Evolutionary conservation across 2,329 filamentous ascomycete genomes (phyloP).

Genomic region (Ophiostoma triangulosporum): DNA sequence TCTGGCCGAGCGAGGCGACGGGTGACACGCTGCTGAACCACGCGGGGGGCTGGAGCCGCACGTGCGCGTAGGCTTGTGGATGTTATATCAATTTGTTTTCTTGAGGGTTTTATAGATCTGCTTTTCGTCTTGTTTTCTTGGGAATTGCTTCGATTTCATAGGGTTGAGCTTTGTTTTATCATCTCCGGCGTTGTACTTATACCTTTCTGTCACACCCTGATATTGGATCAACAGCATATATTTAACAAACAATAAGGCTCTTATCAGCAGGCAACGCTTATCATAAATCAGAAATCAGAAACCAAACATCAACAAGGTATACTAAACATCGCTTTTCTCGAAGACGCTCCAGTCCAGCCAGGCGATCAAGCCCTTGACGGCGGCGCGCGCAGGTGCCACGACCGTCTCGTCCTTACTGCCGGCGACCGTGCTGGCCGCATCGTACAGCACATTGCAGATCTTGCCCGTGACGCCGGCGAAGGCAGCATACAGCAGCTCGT

Average conservation of each 20-base stretch:
- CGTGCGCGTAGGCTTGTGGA: neutral
- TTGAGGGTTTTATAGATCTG: too few species aligned
- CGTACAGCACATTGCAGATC: constrained; percentile 8
- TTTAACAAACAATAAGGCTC: too few species aligned
- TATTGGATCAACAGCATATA: too few species aligned
- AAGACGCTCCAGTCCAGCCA: constrained; percentile 13
- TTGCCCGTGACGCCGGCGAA: constrained; percentile 4
- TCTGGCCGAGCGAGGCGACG: constrained; percentile 11
- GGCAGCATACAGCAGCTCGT: constrained; percentile 7
- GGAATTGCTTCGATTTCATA: too few species aligned
- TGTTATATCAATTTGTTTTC: too few species aligned
- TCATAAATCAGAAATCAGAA: neutral
- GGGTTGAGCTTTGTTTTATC: too few species aligned
- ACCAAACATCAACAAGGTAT: neutral
- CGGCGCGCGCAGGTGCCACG: neutral
- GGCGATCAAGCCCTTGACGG: constrained; percentile 3
- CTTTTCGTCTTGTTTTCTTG: too few species aligned
- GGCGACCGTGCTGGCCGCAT: neutral
- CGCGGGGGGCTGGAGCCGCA: neutral
- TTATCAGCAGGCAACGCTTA: neutral
- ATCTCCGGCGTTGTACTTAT: too few species aligned
- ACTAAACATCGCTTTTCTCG: neutral
- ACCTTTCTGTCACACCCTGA: too few species aligned
- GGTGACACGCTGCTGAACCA: neutral
- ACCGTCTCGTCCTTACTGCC: neutral